Base-by-base conservation (phyloP, 768 basidiomycete genomes). In the Mycena kentingensis region DNA sequence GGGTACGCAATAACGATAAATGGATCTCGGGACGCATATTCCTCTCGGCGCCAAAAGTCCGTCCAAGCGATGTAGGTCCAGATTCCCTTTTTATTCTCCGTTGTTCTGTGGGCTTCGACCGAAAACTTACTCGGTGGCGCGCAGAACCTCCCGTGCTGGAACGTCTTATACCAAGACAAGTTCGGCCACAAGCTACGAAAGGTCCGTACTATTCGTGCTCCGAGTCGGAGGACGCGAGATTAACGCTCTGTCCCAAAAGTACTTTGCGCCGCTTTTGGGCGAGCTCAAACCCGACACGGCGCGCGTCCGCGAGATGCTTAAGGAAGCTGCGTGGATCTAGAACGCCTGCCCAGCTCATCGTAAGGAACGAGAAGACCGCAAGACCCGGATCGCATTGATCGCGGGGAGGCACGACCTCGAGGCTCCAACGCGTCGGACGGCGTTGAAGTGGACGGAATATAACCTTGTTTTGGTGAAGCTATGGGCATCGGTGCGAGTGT, bases 221-320 rank as follows among this genome's bases (percentile, higher is more conserved):
- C n/a, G n/a, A n/a, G n/a, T n/a, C n/a, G n/a, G n/a, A n/a, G n/a
- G n/a, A n/a, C n/a, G n/a, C n/a, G n/a, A n/a, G n/a, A n/a, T n/a
- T n/a, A n/a, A n/a, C n/a, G n/a, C n/a, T n/a, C n/a, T n/a, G n/a
- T n/a, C n/a, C n/a, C n/a, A n/a, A n/a, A n/a, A 42, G 41, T 42
- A 42, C 21, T 42, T 42, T n/a, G 41, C 41, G 41, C 41, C 41
- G 25, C 41, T 42, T 5, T 24, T 42, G 5, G 41, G 41, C 10
- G 41, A 42, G 41, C 19, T 42, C 7, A 42, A 42, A 24, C 41
- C 41, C 11, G 41, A 42, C 41, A 42, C 41, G 24, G 41, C 41
- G 12, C 22, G 19, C 5, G 41, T 42, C 22, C 41, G 41, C 41
- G 22, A 42, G n/a, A 24, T 42, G 25, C n/a, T 42, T 11, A 6